These are phyloP conservation scores for Diaporthe australafricana DNA, from an alignment of 2,329 filamentous ascomycete species.

Conservation along the genomic window DNA sequence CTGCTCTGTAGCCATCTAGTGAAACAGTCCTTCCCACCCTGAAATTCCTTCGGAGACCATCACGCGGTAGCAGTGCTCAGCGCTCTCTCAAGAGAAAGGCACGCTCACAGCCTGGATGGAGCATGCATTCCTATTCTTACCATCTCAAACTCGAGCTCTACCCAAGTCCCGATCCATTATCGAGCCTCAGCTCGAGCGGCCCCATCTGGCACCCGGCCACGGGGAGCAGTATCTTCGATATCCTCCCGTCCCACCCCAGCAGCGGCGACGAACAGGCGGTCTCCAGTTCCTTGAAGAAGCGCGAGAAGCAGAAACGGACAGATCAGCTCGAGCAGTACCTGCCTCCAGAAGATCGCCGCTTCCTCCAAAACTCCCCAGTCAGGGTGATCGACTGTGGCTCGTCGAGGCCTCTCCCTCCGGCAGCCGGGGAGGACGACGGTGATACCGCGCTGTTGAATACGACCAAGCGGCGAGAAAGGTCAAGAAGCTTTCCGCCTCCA, in stretches of 20 bases:
- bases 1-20: neutral
- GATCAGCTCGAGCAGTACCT: constrained; percentile 35
- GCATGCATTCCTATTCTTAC: constrained; percentile 73
- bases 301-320: constrained; percentile 36
- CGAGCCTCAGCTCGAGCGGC: constrained; percentile 34
- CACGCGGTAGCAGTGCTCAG: neutral
- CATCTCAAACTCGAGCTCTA: constrained; percentile 77
- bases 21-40: constrained; percentile 31
- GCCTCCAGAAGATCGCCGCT: constrained; percentile 36
- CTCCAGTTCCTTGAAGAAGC: constrained; percentile 28
- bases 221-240: constrained; percentile 64
- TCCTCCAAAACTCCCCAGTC: constrained; percentile 37
- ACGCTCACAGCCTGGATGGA: constrained; percentile 24
- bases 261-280: constrained; percentile 6
- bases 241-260: constrained; percentile 64
- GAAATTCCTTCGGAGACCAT: neutral
- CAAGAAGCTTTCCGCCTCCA: constrained; percentile 56
- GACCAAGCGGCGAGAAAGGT: constrained; percentile 54
- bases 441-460: constrained; percentile 54
- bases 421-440: constrained; percentile 39
- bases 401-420: constrained; percentile 47
- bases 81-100: neutral
- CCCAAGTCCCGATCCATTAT: constrained; percentile 53
- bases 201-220: constrained; percentile 63
- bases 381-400: constrained; percentile 63